phyloP scores from a whole-genome alignment of 768 basidiomycete genomes.

The Cystoderma amianthinum region DNA sequence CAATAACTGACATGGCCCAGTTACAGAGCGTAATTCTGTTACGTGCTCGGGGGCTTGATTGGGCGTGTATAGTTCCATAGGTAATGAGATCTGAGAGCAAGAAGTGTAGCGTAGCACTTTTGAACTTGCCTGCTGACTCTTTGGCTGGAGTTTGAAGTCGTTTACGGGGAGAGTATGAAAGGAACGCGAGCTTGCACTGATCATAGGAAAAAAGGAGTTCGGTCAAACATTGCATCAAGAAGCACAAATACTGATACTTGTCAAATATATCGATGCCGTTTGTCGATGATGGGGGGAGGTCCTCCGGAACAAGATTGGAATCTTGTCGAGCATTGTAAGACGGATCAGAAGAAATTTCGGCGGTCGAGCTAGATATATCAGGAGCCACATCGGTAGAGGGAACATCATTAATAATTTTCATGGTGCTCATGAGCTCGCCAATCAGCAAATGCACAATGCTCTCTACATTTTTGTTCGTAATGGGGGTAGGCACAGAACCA shows the following conservation, averaged over 20 bases:
- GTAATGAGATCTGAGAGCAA: slow-evolving; percentile 80
- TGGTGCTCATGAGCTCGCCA: slow-evolving; percentile 57
- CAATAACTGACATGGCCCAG: slow-evolving; percentile 86
- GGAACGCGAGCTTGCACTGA: slow-evolving; percentile 80
- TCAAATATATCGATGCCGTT: slow-evolving; percentile 20
- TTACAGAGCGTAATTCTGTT: slow-evolving; percentile 62
- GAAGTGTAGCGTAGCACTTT: slow-evolving; percentile 67
- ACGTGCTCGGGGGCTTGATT: slow-evolving; percentile 46
- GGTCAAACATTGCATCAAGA: slow-evolving; percentile 87
- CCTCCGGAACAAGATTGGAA: not conserved
- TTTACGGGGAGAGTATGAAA: slow-evolving; percentile 72
- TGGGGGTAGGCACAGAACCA: slow-evolving; percentile 20
- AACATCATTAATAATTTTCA: slow-evolving; percentile 38
- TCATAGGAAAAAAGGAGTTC: slow-evolving; percentile 94
- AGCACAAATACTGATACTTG: slow-evolving; percentile 57
- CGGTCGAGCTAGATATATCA: slow-evolving; percentile 1
- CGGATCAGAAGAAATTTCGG: slow-evolving; percentile 3
- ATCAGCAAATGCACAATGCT: slow-evolving; percentile 64
- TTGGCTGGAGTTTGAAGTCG: slow-evolving; percentile 55
- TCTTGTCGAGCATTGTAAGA: not conserved
- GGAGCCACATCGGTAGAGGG: slow-evolving; percentile 8
- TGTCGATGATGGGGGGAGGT: slow-evolving; percentile 3
- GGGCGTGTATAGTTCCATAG: slow-evolving; percentile 64
- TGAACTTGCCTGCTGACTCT: slow-evolving; percentile 51
- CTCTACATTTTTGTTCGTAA: slow-evolving; percentile 38